Evolutionary conservation across 176 grass and related monocot genomes (phyloP), one percentile per base, ranked within the genome.

Genomic region (Cenchrus fungigraminus): DNA sequence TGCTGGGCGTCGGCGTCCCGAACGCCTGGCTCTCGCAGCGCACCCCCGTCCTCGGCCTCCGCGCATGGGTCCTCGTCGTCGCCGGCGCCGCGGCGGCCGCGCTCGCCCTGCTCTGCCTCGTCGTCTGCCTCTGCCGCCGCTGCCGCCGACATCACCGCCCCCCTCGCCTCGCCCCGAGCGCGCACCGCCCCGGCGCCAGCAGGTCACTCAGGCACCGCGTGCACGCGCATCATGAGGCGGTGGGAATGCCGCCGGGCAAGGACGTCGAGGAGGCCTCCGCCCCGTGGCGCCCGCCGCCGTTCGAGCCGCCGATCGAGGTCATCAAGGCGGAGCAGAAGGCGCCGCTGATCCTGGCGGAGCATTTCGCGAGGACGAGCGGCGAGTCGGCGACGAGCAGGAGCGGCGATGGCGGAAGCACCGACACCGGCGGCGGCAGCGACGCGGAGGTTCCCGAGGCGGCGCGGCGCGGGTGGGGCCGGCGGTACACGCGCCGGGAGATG

Each of bases 31-130:
- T 95, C 57, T 87, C 96, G 20, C 85, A 92, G 47, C 89, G 85
- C 68, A 98, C 91, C 61, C 84, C 91, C n/a, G 77, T 98, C 13
- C 92, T 98, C 43, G 96, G 96, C 76, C 91, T 98, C 13, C 84
- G 80, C 55, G 79, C 70, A 46, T 95, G 93, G 91, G 89, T 98
- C 57, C 75, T 95, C 61, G 61, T 86, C 61, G 96, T 83, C 47
- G 84, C 69, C 9, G 83, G 15, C 44, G 91, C 74, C 28, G 89
- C 91, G n/a, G 87, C 55, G 55, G 32, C 74, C 61, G 56, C 85
- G 4, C 57, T 95, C 76, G 77, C 84, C 0, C 50, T 89, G 3
- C 81, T 95, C 73, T 59, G 88, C 63, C 40, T 98, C 75, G 31
- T 77, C 65, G 54, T 84, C 52, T 90, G 86, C 82, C 82, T 88